Base-by-base conservation (phyloP, 257 asterid genomes). In the Scutellaria minor region DNA sequence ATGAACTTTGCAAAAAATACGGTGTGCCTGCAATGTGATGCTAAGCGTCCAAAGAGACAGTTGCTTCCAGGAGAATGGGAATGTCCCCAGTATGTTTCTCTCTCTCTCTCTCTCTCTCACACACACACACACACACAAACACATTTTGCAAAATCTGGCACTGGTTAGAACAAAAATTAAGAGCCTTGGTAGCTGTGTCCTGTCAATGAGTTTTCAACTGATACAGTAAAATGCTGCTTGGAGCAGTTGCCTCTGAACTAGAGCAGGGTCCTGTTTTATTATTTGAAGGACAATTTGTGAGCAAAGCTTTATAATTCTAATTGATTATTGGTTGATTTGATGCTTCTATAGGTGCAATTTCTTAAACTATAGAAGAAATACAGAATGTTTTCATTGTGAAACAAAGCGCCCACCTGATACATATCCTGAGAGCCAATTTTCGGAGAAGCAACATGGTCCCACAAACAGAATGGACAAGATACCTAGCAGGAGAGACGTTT, bases 41-140 rank as follows among this genome's bases (percentile, higher is more conserved):
- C 93, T 75, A 94, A 94, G 75, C 98, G 97, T 69, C 98, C 98
- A 2, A 91, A 94, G 85, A 82, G 96, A 74, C 90, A 94, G 90
- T 80, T 94, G 85, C 97, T 94, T 88, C 98, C 97, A 52, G 98
- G 97, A 83, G 98, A 94, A 78, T 94, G 98, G 98, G 98, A 91
- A 79, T 94, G 98, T 83, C 96, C 97, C 44, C 86, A 87, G 98
- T 91, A 89, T 64, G 86, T 84, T 56, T 42, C 74, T 13, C 65
- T 37, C 64, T 69, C 80, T 55, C 78, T 56, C 24, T 7, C 41
- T 39, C 73, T 14, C 74, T 9, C 72, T 3, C 55, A 0, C 68
- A 0, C 59, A 1, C 4, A 0, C 18, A 12, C 45, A 35, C 48
- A 35, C 60, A 35, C 48, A 35, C 31, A 5, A 24, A 31, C 27